Evolutionary conservation across 1,139 yeast genomes (phyloP).

Genomic region (Yamadazyma pseudoaaseri): DNA sequence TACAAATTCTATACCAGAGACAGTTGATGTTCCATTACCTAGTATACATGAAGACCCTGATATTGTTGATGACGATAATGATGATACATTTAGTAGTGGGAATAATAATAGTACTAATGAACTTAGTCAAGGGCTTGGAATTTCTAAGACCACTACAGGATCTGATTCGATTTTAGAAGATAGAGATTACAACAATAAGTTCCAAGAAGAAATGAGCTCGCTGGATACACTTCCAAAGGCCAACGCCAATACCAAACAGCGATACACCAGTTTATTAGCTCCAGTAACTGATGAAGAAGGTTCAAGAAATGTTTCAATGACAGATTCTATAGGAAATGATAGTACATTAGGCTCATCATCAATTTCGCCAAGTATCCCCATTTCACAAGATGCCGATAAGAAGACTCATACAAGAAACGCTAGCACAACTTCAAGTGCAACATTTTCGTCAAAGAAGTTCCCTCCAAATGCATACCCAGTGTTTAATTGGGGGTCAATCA

Average conservation of each 20-base stretch:
- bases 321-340: background rate
- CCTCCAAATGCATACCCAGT: constrained; percentile 30
- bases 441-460: constrained; percentile 12
- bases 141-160: constrained; percentile 12
- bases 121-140: constrained; percentile 12
- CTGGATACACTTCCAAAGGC: constrained; percentile 7
- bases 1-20: constrained; percentile 40
- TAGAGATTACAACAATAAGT: constrained; percentile 17
- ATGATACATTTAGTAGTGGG: constrained; percentile 16
- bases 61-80: constrained; percentile 27
- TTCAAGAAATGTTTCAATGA: constrained; percentile 1
- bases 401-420: constrained; percentile 8
- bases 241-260: constrained; percentile 11
- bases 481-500: constrained; percentile 45
- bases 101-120: constrained; percentile 5
- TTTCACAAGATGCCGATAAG: constrained; percentile 3
- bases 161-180: constrained; percentile 33
- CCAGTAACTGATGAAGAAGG: constrained; percentile 12
- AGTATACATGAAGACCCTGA: constrained; percentile 36
- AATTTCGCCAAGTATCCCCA: constrained; percentile 12
- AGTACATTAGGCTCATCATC: constrained; percentile 5
- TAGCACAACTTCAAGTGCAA: constrained; percentile 10
- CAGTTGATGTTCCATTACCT: constrained; percentile 42
- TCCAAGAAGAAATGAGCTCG: constrained; percentile 35
- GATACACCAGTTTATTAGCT: constrained; percentile 24